Percentiles rank a stretch among this genome's conserved stretches.
phyloP scores from a whole-genome alignment of 306 rosid genomes.

The Dryas octopetala region DNA sequence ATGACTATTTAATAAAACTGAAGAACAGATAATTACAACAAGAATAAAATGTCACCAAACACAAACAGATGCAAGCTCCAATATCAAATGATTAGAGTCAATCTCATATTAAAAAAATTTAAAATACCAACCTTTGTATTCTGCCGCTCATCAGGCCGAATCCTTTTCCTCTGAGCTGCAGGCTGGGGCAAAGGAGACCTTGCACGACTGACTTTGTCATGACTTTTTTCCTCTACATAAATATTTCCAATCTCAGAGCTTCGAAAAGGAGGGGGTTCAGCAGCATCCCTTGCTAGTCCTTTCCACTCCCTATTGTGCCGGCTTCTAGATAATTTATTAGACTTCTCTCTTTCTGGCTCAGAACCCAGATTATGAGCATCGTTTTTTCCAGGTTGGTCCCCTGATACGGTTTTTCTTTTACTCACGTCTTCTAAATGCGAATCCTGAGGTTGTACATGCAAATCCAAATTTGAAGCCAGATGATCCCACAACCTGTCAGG shows the following conservation, averaged over 20 bases:
- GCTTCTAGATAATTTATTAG: conserved; percentile 47
- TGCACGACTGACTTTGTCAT: conserved; percentile 32
- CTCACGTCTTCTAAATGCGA: conserved; percentile 45
- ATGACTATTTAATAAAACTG: background rate
- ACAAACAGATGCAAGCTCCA: background rate
- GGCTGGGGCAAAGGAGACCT: conserved; percentile 46
- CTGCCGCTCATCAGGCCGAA: conserved; percentile 57
- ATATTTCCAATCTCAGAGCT: conserved; percentile 52
- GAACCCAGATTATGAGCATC: conserved; percentile 43
- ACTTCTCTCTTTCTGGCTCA: conserved; percentile 55
- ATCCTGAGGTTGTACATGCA: conserved; percentile 52
- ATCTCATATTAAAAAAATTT: background rate
- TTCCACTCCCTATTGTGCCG: conserved; percentile 85
- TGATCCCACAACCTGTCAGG: conserved; percentile 93
- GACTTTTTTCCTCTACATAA: conserved; percentile 41
- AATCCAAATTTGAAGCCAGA: conserved; percentile 58
- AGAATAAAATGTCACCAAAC: background rate
- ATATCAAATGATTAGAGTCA: background rate
- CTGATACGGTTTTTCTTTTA: conserved; percentile 40
- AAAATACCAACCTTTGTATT: conserved; percentile 54
- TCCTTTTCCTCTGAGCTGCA: conserved; percentile 64
- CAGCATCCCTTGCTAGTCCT: conserved; percentile 57
- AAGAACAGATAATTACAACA: background rate
- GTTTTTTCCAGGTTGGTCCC: conserved; percentile 39
- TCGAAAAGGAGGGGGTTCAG: conserved; percentile 60